Conservation (phyloP, 148 eudicot species). For the Fagopyrum esculentum region DNA sequence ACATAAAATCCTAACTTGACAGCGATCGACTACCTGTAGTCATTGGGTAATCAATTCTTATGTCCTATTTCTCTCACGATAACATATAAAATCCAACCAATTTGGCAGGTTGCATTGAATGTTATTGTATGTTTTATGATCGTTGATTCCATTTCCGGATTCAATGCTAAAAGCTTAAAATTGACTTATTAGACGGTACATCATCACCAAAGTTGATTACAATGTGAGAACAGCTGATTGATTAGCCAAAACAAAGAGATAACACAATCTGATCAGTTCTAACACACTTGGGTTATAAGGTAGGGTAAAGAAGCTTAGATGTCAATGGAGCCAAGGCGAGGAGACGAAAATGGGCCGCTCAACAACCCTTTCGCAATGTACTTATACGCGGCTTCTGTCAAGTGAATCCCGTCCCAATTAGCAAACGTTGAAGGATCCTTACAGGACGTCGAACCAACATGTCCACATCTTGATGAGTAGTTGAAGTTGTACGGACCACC, state of each 20-base stretch:
- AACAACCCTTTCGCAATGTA: conserved; percentile 41
- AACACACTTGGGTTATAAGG: background rate
- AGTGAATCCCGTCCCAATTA: conserved; percentile 71
- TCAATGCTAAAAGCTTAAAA: background rate
- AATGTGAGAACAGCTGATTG: background rate
- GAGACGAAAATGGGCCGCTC: conserved; percentile 43
- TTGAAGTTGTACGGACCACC: conserved; percentile 74
- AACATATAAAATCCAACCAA: background rate
- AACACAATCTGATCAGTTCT: background rate
- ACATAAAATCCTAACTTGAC: too few relatives aligned
- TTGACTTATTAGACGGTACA: background rate
- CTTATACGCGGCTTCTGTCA: conserved; percentile 50
- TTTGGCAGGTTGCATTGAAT: background rate
- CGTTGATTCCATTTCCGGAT: background rate
- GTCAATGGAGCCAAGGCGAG: conserved; percentile 24
- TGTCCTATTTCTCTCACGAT: background rate
- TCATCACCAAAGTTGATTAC: background rate
- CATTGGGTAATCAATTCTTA: too few relatives aligned
- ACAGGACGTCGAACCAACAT: conserved; percentile 43
- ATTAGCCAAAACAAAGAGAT: background rate
- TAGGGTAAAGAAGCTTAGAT: background rate
- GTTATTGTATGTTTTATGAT: background rate
- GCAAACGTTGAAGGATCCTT: conserved; percentile 34
- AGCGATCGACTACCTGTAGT: too few relatives aligned
- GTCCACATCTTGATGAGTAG: conserved; percentile 61